A percentile compares a stretch with the other conserved stretches of the same genome.
phyloP scores from a whole-genome alignment of 306 rosid genomes.

The Vigna reflexopilosa region DNA sequence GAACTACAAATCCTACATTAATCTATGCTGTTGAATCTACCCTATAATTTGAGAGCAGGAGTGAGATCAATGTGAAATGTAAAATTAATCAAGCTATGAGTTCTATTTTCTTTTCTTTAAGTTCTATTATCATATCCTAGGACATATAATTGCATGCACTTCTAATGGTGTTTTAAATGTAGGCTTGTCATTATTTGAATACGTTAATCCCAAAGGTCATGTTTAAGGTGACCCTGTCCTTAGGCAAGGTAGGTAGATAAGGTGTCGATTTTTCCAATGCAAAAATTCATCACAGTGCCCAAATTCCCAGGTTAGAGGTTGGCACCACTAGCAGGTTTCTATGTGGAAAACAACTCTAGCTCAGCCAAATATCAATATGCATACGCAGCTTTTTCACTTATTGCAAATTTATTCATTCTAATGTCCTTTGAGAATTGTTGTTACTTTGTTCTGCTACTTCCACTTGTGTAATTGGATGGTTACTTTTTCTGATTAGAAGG shows the following conservation, averaged over 20 bases:
- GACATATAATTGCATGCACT: not conserved
- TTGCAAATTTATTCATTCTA: not conserved
- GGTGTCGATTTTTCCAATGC: not conserved
- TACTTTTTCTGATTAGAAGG: conserved; percentile 31
- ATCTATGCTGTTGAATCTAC: not conserved
- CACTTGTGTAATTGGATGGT: conserved; percentile 2
- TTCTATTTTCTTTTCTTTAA: not conserved
- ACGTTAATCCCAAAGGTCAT: not conserved
- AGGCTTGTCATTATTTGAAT: not conserved
- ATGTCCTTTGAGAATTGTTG: not conserved
- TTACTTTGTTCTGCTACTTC: conserved; percentile 3
- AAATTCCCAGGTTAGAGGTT: not conserved
- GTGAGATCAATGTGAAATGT: not conserved
- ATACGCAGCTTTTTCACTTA: not conserved
- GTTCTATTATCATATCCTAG: not conserved
- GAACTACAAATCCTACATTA: not conserved
- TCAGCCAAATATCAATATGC: not conserved
- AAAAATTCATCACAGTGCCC: not conserved
- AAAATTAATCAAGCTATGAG: not conserved
- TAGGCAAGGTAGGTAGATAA: not conserved
- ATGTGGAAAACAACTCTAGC: not conserved
- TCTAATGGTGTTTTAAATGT: not conserved
- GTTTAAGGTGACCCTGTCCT: not conserved
- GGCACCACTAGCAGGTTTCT: not conserved
- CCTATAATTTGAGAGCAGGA: not conserved